These are phyloP conservation scores for Pulveroboletus sp. DNA, from an alignment of 768 basidiomycete species.

Conservation along the genomic window DNA sequence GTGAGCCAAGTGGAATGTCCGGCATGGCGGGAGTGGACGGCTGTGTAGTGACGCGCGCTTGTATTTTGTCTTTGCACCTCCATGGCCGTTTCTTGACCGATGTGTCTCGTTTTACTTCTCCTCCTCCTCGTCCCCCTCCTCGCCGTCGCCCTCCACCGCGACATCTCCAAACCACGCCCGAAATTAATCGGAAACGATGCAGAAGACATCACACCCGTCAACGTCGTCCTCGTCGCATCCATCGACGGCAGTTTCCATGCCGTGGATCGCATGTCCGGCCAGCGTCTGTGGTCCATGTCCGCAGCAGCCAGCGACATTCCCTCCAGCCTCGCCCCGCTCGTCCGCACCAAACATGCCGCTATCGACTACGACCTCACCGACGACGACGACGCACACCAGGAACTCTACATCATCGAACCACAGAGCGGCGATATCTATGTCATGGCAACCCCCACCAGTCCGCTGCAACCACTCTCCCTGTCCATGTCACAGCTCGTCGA, in stretches of 20 bases:
- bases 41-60: background rate
- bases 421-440: conserved; percentile 93
- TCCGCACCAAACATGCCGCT: conserved; percentile 65
- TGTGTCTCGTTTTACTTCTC: conserved; percentile 32
- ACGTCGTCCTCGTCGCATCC: conserved; percentile 86
- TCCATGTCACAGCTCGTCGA: conserved; percentile 93
- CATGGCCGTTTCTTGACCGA: conserved; percentile 33
- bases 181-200: conserved; percentile 13
- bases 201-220: conserved; percentile 62
- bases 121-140: conserved; percentile 33
- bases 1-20: conserved; percentile 67
- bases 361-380: conserved; percentile 54
- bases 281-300: conserved; percentile 85
- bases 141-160: conserved; percentile 29
- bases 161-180: conserved; percentile 18
- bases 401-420: conserved; percentile 92
- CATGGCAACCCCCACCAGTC: conserved; percentile 62
- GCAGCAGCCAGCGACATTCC: conserved; percentile 49
- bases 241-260: conserved; percentile 96
- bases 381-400: conserved; percentile 53
- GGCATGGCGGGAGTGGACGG: conserved; percentile 22
- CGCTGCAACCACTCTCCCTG: conserved; percentile 85
- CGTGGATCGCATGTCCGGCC: conserved; percentile 82
- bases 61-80: conserved; percentile 4
- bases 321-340: conserved; percentile 65